A percentile compares a stretch with the other conserved stretches of the same genome.
Conservation (phyloP, 805 yeast genomes). For the Saturnispora diversa region DNA sequence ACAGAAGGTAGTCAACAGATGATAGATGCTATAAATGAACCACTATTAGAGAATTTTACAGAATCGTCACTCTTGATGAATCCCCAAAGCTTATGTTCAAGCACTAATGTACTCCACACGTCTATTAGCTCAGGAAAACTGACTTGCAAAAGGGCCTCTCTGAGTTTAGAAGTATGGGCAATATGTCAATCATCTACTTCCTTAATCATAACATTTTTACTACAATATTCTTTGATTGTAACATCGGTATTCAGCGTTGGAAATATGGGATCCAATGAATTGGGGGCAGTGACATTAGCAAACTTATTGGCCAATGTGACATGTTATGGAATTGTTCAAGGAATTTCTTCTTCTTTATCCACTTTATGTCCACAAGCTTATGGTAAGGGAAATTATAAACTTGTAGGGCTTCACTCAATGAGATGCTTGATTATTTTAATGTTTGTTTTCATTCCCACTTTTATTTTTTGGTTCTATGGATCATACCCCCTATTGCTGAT, state of each 20-base stretch:
- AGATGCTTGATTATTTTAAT: constrained; percentile 42
- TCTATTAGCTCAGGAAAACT: no score
- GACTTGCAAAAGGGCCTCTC: no score
- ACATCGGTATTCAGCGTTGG: constrained; percentile 51
- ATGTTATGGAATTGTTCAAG: constrained; percentile 49
- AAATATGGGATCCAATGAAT: constrained; percentile 49
- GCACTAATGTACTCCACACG: no score
- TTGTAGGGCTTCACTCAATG: constrained; percentile 45
- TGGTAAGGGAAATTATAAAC: constrained; percentile 43
- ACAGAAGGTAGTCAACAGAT: no score
- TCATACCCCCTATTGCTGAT: constrained; percentile 26
- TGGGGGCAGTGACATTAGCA: constrained; percentile 53
- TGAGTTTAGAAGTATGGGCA: constrained; percentile 13
- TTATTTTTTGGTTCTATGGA: constrained; percentile 35
- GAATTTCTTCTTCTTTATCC: constrained; percentile 49
- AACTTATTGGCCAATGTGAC: constrained; percentile 50
- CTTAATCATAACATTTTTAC: constrained; percentile 43
- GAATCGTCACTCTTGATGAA: no score
- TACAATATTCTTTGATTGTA: constrained; percentile 46
- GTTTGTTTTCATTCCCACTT: constrained; percentile 32
- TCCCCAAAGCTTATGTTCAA: no score
- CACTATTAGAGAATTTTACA: no score
- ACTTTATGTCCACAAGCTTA: constrained; percentile 55
- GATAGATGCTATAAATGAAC: no score
- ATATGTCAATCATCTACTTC: constrained; percentile 36